Evolutionary conservation across 2,329 filamentous ascomycete genomes (phyloP), one percentile per base, ranked within the genome.

Genomic region (Monilinia fructicola): DNA sequence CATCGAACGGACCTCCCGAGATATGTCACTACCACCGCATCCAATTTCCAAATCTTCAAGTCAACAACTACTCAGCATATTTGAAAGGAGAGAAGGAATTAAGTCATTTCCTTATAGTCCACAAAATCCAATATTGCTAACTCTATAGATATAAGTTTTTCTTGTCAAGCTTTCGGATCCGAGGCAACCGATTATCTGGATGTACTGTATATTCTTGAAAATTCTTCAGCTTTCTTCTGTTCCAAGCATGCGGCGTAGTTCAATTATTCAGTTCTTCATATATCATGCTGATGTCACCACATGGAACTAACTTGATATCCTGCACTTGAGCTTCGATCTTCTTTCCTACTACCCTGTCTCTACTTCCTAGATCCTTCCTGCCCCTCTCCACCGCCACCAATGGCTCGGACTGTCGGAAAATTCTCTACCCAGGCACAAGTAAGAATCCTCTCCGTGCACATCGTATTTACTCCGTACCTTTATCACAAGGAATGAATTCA

Each of bases 391-490:
- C 54, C 16, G 9, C 31, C 54, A 23, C 21, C 21, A 16, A 60
- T 48, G 55, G 56, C 56, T 60, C 28, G 56, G 42, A 48, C 42
- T 10, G 4, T 60, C 11, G 28, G 26, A 23, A 59, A 35, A 28
- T n/a, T n/a, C 42, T 10, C 28, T 46, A 21, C 28, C 21, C 35
- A 18, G 14, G 35, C 21, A 48, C 42, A 35, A 35, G 31, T 18
- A 23, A 23, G 14, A 28, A 26, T 12, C 21, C 16, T 48, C 10
- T 35, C 31, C 31, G 31, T 35, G 31, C 31, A 35, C 31, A 35
- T 35, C 5, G 31, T 35, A 40, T 40, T 12, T 12, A 10, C 4
- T 38, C 35, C 4, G 10, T 38, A 10, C 10, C 3, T 14, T 40
- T 11, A 40, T 40, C 5, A 40, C 38, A 40, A 40, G 38, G 38